phyloP scores from a whole-genome alignment of 345 rosid species.

The Syzygium oleosum region DNA sequence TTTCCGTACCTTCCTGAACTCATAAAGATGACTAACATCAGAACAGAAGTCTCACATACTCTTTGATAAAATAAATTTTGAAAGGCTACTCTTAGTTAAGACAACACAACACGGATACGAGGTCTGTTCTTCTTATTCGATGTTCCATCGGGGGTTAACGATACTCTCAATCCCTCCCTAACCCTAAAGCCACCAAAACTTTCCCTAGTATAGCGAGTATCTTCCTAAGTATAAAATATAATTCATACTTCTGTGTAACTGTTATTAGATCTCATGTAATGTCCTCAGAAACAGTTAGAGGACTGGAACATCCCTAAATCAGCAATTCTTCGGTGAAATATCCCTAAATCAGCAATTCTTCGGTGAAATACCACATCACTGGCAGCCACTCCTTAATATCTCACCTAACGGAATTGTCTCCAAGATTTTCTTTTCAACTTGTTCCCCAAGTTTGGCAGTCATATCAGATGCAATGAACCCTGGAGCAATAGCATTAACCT shows the following conservation, averaged over 20 bases:
- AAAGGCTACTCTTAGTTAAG: too few relatives aligned
- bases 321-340: background rate
- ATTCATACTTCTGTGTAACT: background rate
- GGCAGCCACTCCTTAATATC: background rate
- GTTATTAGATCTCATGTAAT: background rate
- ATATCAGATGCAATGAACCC: constrained; percentile 94
- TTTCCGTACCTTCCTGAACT: too few relatives aligned
- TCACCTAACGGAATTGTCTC: constrained; percentile 78
- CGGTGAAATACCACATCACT: background rate
- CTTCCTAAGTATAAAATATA: background rate
- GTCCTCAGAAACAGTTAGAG: background rate
- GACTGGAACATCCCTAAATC: background rate
- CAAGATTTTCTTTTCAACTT: constrained; percentile 90
- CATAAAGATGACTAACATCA: too few relatives aligned
- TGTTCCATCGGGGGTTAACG: background rate
- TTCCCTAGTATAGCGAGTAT: background rate
- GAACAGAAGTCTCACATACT: too few relatives aligned
- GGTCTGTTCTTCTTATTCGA: background rate
- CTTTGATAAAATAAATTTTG: too few relatives aligned
- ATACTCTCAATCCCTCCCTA: background rate
- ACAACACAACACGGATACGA: background rate
- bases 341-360: background rate
- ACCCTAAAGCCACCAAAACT: background rate
- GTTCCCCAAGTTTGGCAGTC: constrained; percentile 91
- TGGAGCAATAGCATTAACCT: constrained; percentile 91